Evolutionary conservation across 192 early-diverging fungal genomes (phyloP).

Genomic region (Entophlyctis luteolus): DNA sequence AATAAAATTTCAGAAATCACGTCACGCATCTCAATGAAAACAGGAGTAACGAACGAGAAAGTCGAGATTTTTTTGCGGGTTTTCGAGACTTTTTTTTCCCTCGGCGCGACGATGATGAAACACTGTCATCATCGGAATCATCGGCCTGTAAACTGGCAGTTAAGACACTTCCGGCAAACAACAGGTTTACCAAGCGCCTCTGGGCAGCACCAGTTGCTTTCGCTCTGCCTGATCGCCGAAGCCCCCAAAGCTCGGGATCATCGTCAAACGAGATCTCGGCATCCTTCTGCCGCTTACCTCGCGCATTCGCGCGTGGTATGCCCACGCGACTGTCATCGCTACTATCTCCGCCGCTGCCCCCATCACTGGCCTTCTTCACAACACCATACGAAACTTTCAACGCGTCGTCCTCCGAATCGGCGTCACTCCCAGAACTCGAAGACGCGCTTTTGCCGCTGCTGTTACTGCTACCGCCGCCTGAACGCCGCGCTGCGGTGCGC

Average conservation of each 20-base stretch:
- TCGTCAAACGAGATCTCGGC: slow-evolving; percentile 9
- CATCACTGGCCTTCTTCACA: background rate
- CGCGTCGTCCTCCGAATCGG: slow-evolving; percentile 21
- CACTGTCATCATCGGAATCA: slow-evolving; percentile 20
- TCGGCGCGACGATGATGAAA: slow-evolving; percentile 8
- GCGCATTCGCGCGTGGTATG: background rate
- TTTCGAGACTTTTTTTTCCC: background rate
- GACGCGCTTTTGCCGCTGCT: background rate
- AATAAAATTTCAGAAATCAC: background rate
- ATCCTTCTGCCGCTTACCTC: background rate
- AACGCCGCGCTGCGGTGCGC: too few relatives aligned
- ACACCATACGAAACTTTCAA: slow-evolving; percentile 5
- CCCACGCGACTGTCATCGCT: background rate
- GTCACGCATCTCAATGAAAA: too few relatives aligned
- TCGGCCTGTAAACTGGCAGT: background rate
- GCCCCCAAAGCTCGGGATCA: slow-evolving; percentile 65
- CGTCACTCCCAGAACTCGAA: slow-evolving; percentile 7
- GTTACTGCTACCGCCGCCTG: background rate
- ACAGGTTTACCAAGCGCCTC: background rate
- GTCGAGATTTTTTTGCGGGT: background rate
- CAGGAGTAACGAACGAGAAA: background rate
- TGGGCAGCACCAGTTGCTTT: slow-evolving; percentile 9
- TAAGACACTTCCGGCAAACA: background rate
- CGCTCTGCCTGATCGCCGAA: slow-evolving; percentile 57
- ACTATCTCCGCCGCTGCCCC: background rate